Base-by-base conservation (phyloP, 2,329 filamentous ascomycete species). In the Pezicula neosporulosa region DNA sequence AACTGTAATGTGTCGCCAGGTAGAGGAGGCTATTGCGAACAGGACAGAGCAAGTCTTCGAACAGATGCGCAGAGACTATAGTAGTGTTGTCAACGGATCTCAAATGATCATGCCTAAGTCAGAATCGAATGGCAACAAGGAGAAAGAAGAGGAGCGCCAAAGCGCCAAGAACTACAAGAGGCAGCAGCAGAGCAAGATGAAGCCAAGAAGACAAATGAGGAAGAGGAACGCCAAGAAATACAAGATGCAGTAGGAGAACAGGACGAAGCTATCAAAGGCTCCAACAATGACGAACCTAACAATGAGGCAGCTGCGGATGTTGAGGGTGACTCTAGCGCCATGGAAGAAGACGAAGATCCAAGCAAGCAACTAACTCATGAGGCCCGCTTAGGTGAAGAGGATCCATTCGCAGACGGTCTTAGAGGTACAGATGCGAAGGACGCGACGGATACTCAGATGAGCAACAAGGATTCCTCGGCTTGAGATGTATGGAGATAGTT, bases 61-160 rank as follows among this genome's bases (percentile, higher is more conserved):
- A 4, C 39, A 47, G 13, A 64, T 69, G 51, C 57, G 59, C 27
- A 57, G 67, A 27, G 68, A 70, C 44, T 70, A 69, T 28, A 58
- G 57, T 1, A 51, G 62, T 16, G 63, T 66, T 5, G 47, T 69
- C 16, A 57, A 58, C 44, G 63, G 63, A 3, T 54, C 56, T 12
- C 51, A 60, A 15, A 38, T 59, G 27, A 41, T 58, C 2, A 60
- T 68, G 51, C 63, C 66, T 8, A 64, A 60, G 38, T 56, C n/a
- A 19, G 12, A 44, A 30, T 7, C 10, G 10, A 4, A 30, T 9
- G 28, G 28, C 28, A 30, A 30, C 30, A 4, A 10, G 30, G 42
- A 44, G 16, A 8, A 27, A 16, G 7, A 21, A 44, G 19, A 30
- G 30, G n/a, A n/a, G n/a, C n/a, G n/a, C n/a, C n/a, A 5, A 5